A percentile compares a stretch with the other conserved stretches of the same genome.
These are phyloP conservation scores for Cladorrhinum sp. DNA, from an alignment of 2,329 filamentous ascomycete species.

Conservation along the genomic window DNA sequence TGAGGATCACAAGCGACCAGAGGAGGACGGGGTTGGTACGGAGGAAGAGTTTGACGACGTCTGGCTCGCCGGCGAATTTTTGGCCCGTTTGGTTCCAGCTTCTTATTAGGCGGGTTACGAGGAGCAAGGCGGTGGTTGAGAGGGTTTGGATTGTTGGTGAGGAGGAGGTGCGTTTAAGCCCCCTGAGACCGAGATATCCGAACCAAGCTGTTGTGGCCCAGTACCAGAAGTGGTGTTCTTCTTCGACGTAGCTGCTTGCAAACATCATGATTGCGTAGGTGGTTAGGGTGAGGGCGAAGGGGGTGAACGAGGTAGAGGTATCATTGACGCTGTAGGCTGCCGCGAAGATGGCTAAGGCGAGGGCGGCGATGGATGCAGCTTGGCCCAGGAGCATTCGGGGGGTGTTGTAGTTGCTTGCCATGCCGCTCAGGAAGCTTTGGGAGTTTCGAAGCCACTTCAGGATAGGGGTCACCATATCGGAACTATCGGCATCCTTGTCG, in stretches of 20 bases:
- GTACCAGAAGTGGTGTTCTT: slow-evolving; percentile 99
- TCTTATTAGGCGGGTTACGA: slow-evolving; percentile 63
- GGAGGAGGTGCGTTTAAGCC: slow-evolving; percentile 36
- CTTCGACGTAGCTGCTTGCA: slow-evolving; percentile 94
- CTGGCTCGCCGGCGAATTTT: slow-evolving; percentile 87
- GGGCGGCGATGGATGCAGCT: slow-evolving; percentile 35
- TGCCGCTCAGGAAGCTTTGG: slow-evolving; percentile 78
- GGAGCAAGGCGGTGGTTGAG: slow-evolving; percentile 48
- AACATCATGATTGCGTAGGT: slow-evolving; percentile 90
- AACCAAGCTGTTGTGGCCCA: slow-evolving; percentile 77
- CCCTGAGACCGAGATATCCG: slow-evolving; percentile 48
- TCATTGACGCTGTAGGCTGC: slow-evolving; percentile 28
- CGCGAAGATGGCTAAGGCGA: slow-evolving; percentile 41
- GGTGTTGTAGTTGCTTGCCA: slow-evolving; percentile 89
- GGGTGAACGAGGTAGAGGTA: slow-evolving; percentile 34
- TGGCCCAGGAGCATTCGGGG: slow-evolving; percentile 53
- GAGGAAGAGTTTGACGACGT: slow-evolving; percentile 74
- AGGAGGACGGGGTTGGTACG: slow-evolving; percentile 61
- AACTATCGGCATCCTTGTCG: slow-evolving; percentile 30
- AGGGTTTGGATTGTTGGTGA: slow-evolving; percentile 28
- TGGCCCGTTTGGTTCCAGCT: slow-evolving; percentile 97
- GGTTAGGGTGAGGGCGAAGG: slow-evolving; percentile 51
- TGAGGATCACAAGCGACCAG: slow-evolving; percentile 68
- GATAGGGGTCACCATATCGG: slow-evolving; percentile 43
- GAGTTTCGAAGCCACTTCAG: slow-evolving; percentile 65